Evolutionary conservation across 805 yeast genomes (phyloP).

Genomic region (Metschnikowia borealis): DNA sequence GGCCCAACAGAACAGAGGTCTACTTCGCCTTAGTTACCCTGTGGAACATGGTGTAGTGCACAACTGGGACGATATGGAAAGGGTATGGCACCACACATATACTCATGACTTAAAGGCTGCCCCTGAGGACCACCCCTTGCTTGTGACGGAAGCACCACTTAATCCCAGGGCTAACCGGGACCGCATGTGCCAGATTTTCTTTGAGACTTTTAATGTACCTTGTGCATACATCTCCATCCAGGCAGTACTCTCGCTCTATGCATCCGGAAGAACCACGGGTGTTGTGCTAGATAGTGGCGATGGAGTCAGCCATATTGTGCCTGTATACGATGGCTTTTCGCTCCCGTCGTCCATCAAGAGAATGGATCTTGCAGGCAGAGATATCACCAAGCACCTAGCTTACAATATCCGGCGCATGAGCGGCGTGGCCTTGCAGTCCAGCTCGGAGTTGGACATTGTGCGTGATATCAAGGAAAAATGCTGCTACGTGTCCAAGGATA

Average conservation of each 20-base stretch:
- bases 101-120: slow-evolving; percentile 51
- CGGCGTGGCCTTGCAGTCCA: slow-evolving; percentile 62
- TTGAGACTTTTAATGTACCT: slow-evolving; percentile 71
- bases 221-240: slow-evolving; percentile 71
- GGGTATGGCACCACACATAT: slow-evolving; percentile 69
- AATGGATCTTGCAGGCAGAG: slow-evolving; percentile 82
- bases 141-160: slow-evolving; percentile 86
- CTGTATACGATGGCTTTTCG: slow-evolving; percentile 86
- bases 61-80: slow-evolving; percentile 86
- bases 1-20: slow-evolving; percentile 76
- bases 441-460: slow-evolving; percentile 81
- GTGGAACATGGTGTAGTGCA: slow-evolving; percentile 72
- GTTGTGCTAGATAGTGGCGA: slow-evolving; percentile 89
- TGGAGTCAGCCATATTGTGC: slow-evolving; percentile 84
- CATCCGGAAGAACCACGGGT: slow-evolving; percentile 89
- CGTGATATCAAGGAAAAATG: slow-evolving; percentile 71
- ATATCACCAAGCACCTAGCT: slow-evolving; percentile 73
- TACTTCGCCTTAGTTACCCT: slow-evolving; percentile 69
- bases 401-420: slow-evolving; percentile 57
- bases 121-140: slow-evolving; percentile 79
- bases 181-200: slow-evolving; percentile 57
- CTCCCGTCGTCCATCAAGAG: slow-evolving; percentile 68
- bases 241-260: slow-evolving; percentile 79
- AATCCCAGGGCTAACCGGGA: slow-evolving; percentile 65
- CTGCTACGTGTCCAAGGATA: slow-evolving; percentile 62